These are phyloP conservation scores for Dictyostelium gargantuum DNA, from an alignment of 208 protist species.

Conservation along the genomic window DNA sequence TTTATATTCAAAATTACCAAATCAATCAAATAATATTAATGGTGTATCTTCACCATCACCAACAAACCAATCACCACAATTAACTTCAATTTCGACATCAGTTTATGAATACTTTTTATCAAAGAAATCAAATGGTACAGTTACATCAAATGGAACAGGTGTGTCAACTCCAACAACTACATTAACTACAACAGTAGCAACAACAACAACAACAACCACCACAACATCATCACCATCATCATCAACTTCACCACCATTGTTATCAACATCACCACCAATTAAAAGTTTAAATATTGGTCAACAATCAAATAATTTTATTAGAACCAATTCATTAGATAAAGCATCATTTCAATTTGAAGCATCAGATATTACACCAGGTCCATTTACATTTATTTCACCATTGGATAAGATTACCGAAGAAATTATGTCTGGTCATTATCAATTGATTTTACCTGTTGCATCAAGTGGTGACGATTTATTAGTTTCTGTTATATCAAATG, in stretches of 20 bases:
- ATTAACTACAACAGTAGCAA: too few species aligned
- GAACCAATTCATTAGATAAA: neutral
- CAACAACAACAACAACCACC: too few species aligned
- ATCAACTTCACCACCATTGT: too few species aligned
- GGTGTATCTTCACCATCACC: neutral
- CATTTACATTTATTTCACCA: conserved; percentile 20
- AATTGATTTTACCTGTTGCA: conserved; percentile 27
- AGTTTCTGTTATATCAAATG: neutral
- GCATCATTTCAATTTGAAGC: neutral
- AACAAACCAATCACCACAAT: neutral
- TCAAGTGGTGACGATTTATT: conserved; percentile 27
- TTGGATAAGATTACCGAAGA: conserved; percentile 30
- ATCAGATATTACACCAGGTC: neutral
- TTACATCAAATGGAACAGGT: too few species aligned
- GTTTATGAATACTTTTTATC: neutral
- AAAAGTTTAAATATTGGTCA: neutral
- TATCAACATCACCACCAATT: neutral
- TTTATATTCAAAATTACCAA: neutral
- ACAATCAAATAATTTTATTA: neutral
- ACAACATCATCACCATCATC: too few species aligned
- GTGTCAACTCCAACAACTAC: too few species aligned
- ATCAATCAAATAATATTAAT: neutral
- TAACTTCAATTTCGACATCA: neutral
- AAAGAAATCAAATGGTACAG: neutral
- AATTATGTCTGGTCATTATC: conserved; percentile 35